Conservation (phyloP, 2,329 filamentous ascomycete species). For the Leptographium radiaticola region DNA sequence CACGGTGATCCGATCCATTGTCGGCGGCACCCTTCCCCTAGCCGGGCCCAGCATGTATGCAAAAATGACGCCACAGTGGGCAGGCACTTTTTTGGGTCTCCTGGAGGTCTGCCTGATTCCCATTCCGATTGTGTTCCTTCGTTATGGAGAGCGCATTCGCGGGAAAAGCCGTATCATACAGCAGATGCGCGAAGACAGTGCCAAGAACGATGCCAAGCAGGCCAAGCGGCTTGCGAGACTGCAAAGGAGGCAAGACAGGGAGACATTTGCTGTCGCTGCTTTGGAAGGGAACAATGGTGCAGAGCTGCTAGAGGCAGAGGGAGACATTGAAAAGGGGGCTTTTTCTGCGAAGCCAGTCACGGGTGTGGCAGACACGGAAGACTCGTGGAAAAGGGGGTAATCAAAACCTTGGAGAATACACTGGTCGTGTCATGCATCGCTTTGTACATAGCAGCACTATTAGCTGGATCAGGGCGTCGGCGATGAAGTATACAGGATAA, state of each 20-base stretch:
- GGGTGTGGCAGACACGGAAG: not conserved
- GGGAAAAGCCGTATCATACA: slow-evolving; percentile 30
- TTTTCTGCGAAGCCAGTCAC: not conserved
- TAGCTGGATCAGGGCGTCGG: not conserved
- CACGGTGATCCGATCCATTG: slow-evolving; percentile 51
- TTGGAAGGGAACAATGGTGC: not conserved
- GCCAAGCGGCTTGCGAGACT: slow-evolving; percentile 12
- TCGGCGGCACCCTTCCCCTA: slow-evolving; percentile 60
- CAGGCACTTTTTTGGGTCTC: slow-evolving; percentile 56
- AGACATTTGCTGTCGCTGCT: not conserved
- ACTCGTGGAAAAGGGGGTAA: not conserved
- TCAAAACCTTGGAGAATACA: too few relatives aligned
- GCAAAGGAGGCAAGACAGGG: not conserved
- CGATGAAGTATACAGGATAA: too few relatives aligned
- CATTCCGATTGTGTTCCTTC: slow-evolving; percentile 63
- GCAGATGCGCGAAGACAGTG: slow-evolving; percentile 26
- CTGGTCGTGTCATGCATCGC: not conserved
- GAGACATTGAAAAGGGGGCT: not conserved
- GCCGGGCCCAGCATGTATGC: slow-evolving; percentile 60
- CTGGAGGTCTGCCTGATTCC: slow-evolving; percentile 59
- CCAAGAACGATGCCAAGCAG: slow-evolving; percentile 17
- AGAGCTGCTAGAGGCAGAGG: not conserved
- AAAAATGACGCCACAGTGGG: slow-evolving; percentile 57
- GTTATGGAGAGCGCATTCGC: slow-evolving; percentile 35
- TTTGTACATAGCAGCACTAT: not conserved